phyloP scores from a whole-genome alignment of 805 yeast species.

The Cyberlindnera meyerae region DNA sequence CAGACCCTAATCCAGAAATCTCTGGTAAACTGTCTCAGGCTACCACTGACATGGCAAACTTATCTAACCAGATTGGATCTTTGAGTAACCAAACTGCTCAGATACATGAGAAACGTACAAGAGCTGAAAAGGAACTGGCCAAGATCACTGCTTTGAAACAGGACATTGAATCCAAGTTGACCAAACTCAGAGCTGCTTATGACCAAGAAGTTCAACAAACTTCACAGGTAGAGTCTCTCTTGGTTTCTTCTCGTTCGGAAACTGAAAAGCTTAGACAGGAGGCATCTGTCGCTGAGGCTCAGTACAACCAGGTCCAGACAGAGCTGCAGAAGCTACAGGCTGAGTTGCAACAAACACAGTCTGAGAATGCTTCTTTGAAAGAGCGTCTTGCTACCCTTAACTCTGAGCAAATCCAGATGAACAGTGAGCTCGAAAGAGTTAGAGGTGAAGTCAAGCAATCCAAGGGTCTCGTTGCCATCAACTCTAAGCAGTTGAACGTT shows the following conservation, averaged over 20 bases:
- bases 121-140: constrained; percentile 75
- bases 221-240: constrained; percentile 59
- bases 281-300: constrained; percentile 73
- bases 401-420: constrained; percentile 58
- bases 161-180: constrained; percentile 69
- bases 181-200: constrained; percentile 61
- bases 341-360: constrained; percentile 62
- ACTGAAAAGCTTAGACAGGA: constrained; percentile 67
- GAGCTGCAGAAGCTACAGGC: constrained; percentile 58
- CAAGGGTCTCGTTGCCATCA: constrained; percentile 57
- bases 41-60: constrained; percentile 79
- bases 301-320: constrained; percentile 61
- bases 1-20: constrained; percentile 45
- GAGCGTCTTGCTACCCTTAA: constrained; percentile 64
- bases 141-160: constrained; percentile 60
- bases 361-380: constrained; percentile 57
- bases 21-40: constrained; percentile 71
- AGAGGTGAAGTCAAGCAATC: constrained; percentile 56
- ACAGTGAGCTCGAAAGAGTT: constrained; percentile 48
- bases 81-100: constrained; percentile 69
- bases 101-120: constrained; percentile 62
- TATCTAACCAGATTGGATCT: constrained; percentile 79
- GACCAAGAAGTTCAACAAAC: constrained; percentile 77
- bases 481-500: constrained; percentile 64
- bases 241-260: constrained; percentile 58